These are phyloP conservation scores for Nitzschia sp. DNA, from an alignment of 108 stramenopile species.

Conservation along the genomic window DNA sequence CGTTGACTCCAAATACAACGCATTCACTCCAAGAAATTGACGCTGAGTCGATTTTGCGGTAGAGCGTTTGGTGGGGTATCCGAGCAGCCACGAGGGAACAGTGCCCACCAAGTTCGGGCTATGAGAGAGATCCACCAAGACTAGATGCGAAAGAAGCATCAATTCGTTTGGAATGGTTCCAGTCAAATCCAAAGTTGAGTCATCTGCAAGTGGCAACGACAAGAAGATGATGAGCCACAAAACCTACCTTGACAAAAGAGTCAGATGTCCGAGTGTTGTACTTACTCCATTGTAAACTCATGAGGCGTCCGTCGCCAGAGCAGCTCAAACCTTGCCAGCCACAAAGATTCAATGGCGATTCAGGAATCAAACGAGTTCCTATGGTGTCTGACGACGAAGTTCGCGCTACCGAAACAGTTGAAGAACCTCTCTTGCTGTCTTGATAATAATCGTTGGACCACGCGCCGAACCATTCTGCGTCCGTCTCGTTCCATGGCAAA, in stretches of 20 bases:
- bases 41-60: too few species aligned
- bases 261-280: not conserved
- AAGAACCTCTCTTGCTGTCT: too few species aligned
- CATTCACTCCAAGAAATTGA: too few species aligned
- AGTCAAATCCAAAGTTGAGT: not conserved
- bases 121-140: not conserved
- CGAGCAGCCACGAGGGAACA: not conserved
- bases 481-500: too few species aligned
- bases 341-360: not conserved
- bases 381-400: too few species aligned
- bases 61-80: not conserved
- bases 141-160: not conserved
- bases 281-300: constrained; percentile 11
- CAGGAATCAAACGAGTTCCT: not conserved
- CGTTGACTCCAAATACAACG: not conserved
- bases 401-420: too few species aligned
- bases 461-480: too few species aligned
- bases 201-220: not conserved
- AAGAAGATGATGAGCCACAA: not conserved
- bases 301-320: not conserved
- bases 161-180: not conserved
- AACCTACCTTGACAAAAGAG: not conserved
- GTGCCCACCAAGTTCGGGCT: not conserved
- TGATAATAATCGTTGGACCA: too few species aligned
- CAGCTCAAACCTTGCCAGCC: not conserved